Base-by-base conservation (phyloP, 768 basidiomycete genomes). In the Mycena rebaudengoi region DNA sequence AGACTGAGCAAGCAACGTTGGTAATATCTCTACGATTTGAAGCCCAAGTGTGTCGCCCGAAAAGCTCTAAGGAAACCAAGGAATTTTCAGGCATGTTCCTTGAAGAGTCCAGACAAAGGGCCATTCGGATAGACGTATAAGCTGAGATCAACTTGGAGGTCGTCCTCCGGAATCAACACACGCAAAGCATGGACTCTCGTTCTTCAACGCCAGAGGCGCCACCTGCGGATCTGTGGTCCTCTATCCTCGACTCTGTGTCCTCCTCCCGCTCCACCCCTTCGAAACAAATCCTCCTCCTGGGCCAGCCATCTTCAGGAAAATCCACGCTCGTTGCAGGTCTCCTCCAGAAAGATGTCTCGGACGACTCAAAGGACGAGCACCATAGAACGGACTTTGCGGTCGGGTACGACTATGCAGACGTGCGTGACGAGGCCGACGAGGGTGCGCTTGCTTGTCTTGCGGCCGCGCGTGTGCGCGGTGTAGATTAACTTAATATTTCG, bases 401-500 rank as follows among this genome's bases (percentile, higher is more conserved):
- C 67, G 95, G 96, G 37, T 99, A 96, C 73, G 92, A 96, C 69
- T 97, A 94, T 85, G 85, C 93, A 4, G 93, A 98, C 71, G 86
- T 98, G 26, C 82, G 89, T 52, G 95, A 98, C 70, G 96, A 98
- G 26, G 95, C 88, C 5, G 96, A 98, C 71, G 96, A 98, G 88
- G 96, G 96, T 91, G 62, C 64, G 88, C 77, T 53, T 50, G 21
- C 52, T 57, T 48, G n/a, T n/a, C n/a, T n/a, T n/a, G n/a, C n/a
- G n/a, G n/a, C n/a, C n/a, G n/a, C n/a, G n/a, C n/a, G n/a, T n/a
- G n/a, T n/a, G n/a, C n/a, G n/a, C n/a, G n/a, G n/a, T n/a, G n/a
- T n/a, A n/a, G n/a, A n/a, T n/a, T n/a, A n/a, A n/a, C n/a, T n/a
- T n/a, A n/a, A n/a, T 21, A 56, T 43, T 28, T 43, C 56, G 51